phyloP scores from a whole-genome alignment of 2,329 filamentous ascomycete species.

The Colletotrichum viniferum region DNA sequence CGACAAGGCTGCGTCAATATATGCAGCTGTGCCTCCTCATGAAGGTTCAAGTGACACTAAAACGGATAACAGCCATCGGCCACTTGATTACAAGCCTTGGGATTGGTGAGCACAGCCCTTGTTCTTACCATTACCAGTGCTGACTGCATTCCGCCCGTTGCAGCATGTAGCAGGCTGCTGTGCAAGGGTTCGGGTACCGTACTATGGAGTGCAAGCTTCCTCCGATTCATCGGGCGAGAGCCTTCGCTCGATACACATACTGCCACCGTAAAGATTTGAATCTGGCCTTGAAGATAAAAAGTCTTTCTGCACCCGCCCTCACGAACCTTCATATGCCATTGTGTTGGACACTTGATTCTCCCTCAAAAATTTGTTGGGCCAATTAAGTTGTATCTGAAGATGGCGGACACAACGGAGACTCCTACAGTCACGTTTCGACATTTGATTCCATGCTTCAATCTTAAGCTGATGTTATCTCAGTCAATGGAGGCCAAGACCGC shows the following conservation, averaged over 20 bases:
- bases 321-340: background rate
- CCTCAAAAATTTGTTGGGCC: background rate
- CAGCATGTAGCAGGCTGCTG: background rate
- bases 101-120: background rate
- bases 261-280: background rate
- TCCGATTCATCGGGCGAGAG: background rate
- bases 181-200: background rate
- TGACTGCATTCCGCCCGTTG: background rate
- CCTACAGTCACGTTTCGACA: background rate
- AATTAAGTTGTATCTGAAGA: background rate
- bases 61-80: background rate
- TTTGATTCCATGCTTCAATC: background rate
- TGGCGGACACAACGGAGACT: background rate
- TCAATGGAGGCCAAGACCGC: background rate
- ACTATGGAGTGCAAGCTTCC: background rate
- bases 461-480: background rate
- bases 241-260: background rate
- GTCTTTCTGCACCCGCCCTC: background rate
- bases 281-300: background rate
- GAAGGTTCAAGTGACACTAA: background rate
- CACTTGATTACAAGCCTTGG: background rate
- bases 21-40: background rate
- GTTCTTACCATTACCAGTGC: background rate
- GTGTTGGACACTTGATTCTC: background rate
- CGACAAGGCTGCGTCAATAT: background rate